phyloP scores from a whole-genome alignment of 2,329 filamentous ascomycete species.

The Aureobasidium sp. region DNA sequence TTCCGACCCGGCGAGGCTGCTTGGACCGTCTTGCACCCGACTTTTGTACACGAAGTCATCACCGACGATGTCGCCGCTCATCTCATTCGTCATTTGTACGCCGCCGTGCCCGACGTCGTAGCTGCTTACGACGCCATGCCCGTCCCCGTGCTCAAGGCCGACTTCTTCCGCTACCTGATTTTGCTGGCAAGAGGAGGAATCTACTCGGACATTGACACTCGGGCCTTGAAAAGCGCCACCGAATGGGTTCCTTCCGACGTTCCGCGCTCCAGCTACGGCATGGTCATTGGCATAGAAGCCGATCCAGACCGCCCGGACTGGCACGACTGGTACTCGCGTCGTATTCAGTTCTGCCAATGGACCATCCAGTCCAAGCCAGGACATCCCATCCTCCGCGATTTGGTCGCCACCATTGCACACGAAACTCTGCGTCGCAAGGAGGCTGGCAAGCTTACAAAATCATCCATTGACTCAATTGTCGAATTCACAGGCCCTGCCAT shows the following conservation, averaged over 20 bases:
- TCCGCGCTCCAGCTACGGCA: conserved; percentile 68
- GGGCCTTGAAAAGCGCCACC: conserved; percentile 70
- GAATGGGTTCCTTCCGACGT: conserved; percentile 82
- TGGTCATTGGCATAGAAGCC: conserved; percentile 92
- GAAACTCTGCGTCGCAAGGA: conserved; percentile 70
- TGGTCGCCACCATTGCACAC: conserved; percentile 79
- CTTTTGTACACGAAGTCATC: conserved; percentile 93
- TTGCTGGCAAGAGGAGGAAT: conserved; percentile 71
- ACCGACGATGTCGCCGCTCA: conserved; percentile 81
- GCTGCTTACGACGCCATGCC: conserved; percentile 45
- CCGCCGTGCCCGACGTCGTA: conserved; percentile 50
- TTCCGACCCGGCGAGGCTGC: conserved; percentile 81
- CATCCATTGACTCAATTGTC: conserved; percentile 61
- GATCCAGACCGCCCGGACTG: conserved; percentile 91
- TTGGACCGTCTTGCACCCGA: conserved; percentile 81
- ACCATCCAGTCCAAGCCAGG: conserved; percentile 94
- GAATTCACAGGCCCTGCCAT: conserved; percentile 91
- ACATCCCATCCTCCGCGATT: conserved; percentile 81
- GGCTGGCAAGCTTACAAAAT: conserved; percentile 53
- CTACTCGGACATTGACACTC: conserved; percentile 80
- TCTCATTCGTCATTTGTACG: conserved; percentile 79
- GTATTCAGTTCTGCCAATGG: conserved; percentile 99
- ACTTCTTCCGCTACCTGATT: conserved; percentile 63
- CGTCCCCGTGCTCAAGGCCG: conserved; percentile 51
- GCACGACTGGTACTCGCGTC: conserved; percentile 89